Conservation (phyloP, 164 flowering plant genomes). For the Malania oleifera region DNA sequence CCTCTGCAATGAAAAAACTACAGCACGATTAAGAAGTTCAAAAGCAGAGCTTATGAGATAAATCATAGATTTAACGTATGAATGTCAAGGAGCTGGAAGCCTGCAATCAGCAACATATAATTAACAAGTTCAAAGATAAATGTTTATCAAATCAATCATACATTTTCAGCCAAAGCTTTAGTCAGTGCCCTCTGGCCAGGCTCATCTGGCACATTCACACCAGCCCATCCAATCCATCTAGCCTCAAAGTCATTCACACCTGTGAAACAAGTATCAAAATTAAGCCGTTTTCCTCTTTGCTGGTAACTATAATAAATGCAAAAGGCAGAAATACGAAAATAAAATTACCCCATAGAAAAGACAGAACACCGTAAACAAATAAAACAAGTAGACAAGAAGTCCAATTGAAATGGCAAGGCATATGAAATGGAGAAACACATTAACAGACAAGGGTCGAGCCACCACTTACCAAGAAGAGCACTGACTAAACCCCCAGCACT, state of each 20-base stretch:
- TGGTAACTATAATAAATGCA: too few relatives aligned
- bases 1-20: conserved; percentile 61
- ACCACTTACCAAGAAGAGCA: conserved; percentile 78
- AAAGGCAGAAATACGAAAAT: too few relatives aligned
- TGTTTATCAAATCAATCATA: conserved; percentile 8
- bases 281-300: conserved; percentile 4
- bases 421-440: neutral
- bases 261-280: conserved; percentile 24
- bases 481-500: conserved; percentile 93
- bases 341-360: too few relatives aligned
- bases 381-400: neutral
- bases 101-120: neutral
- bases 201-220: conserved; percentile 94
- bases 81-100: neutral
- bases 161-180: conserved; percentile 89
- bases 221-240: conserved; percentile 99
- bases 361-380: neutral
- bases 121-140: neutral
- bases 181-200: conserved; percentile 77
- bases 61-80: too few relatives aligned
- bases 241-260: conserved; percentile 93
- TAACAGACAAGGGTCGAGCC: neutral
- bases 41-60: too few relatives aligned
- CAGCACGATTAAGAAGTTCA: too few relatives aligned
- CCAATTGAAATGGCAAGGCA: neutral